Percentiles rank a stretch among this genome's conserved stretches.
These are phyloP conservation scores for Limnanthes douglasii DNA, from an alignment of 345 rosid genomes.

Conservation along the genomic window DNA sequence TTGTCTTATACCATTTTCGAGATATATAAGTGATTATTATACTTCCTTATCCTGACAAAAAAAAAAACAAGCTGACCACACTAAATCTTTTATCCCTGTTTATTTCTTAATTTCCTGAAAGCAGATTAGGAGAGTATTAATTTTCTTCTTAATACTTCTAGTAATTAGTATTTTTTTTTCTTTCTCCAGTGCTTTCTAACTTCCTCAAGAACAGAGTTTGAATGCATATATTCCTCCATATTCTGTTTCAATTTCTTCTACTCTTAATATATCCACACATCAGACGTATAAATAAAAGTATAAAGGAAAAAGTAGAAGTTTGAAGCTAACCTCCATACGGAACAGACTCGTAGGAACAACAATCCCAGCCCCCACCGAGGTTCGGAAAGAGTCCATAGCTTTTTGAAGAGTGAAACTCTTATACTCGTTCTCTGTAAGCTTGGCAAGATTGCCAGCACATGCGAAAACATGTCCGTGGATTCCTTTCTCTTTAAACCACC, in stretches of 20 bases:
- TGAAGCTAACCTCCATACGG: slow-evolving; percentile 71
- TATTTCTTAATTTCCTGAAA: too few relatives aligned
- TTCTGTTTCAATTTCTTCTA: too few relatives aligned
- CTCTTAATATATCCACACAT: too few relatives aligned
- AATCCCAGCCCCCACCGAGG: slow-evolving; percentile 73
- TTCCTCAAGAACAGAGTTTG: not conserved
- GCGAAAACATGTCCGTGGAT: slow-evolving; percentile 82
- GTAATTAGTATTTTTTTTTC: too few relatives aligned
- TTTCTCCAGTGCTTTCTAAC: not conserved
- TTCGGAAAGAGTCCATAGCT: slow-evolving; percentile 48
- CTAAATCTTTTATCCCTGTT: too few relatives aligned
- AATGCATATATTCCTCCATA: too few relatives aligned
- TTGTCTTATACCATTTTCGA: too few relatives aligned
- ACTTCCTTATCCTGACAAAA: too few relatives aligned
- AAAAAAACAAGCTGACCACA: too few relatives aligned
- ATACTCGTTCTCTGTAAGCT: slow-evolving; percentile 61
- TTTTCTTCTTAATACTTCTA: too few relatives aligned
- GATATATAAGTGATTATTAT: too few relatives aligned
- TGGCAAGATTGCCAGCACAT: slow-evolving; percentile 72
- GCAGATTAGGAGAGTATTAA: too few relatives aligned
- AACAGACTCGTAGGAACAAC: slow-evolving; percentile 68
- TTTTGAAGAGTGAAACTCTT: slow-evolving; percentile 32
- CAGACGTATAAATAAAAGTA: not conserved
- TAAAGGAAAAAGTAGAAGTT: not conserved
- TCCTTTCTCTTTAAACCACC: slow-evolving; percentile 77